Percentiles rank a stretch among this genome's conserved stretches.
phyloP scores from a whole-genome alignment of 768 basidiomycete species.

The Kwoniella europaea region DNA sequence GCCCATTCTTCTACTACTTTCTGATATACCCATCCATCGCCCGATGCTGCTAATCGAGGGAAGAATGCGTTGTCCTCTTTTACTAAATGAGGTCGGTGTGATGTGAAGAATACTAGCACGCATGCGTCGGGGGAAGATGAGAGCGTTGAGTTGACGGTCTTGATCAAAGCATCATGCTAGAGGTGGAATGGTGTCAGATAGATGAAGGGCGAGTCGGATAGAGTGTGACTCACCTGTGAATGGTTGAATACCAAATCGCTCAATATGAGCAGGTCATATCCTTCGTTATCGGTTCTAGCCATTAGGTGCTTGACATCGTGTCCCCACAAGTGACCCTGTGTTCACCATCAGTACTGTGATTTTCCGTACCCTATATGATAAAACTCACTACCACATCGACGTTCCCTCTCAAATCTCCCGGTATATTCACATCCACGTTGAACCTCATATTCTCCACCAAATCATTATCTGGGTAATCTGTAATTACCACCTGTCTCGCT shows the following conservation, averaged over 20 bases:
- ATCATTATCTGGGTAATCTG: conserved; percentile 85
- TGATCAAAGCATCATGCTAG: conserved; percentile 80
- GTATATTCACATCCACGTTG: conserved; percentile 69
- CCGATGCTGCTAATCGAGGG: conserved; percentile 55
- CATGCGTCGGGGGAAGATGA: conserved; percentile 41
- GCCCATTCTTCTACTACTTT: conserved; percentile 70
- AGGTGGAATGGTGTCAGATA: background rate
- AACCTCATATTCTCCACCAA: conserved; percentile 75
- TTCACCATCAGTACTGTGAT: background rate
- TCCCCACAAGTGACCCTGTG: conserved; percentile 55
- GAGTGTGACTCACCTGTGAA: conserved; percentile 69
- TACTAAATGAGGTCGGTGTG: conserved; percentile 83
- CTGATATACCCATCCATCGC: conserved; percentile 78
- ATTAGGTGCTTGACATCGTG: conserved; percentile 39
- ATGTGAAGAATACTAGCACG: conserved; percentile 84
- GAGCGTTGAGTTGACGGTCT: conserved; percentile 67
- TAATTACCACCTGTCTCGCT: conserved; percentile 76
- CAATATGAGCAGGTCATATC: conserved; percentile 80
- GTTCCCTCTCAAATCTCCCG: conserved; percentile 15
- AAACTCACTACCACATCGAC: conserved; percentile 55
- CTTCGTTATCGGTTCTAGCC: conserved; percentile 14
- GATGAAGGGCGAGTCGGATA: background rate
- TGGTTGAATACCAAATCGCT: conserved; percentile 96
- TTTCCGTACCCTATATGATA: background rate
- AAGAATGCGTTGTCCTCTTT: conserved; percentile 85